Evolutionary conservation across 495 filamentous ascomycete species (phyloP), one percentile per base, ranked within the genome.

Genomic region (Glutinoglossum americanum): DNA sequence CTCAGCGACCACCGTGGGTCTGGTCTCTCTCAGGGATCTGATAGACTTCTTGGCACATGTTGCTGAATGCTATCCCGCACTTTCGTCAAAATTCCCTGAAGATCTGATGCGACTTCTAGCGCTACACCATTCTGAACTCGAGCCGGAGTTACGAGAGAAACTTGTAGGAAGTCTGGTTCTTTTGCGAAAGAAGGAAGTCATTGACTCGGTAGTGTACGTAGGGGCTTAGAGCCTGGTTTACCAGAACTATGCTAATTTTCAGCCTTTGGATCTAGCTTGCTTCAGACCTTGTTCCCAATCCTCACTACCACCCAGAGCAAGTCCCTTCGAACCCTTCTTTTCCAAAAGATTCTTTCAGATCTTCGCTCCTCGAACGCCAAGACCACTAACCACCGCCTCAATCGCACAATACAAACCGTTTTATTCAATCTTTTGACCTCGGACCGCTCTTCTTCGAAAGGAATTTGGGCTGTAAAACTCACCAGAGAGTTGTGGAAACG

Each of bases 21-120:
- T 89, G 21, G 78, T 89, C 23, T 84, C 86, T 26, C 78, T 95
- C 55, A 78, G 82, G 56, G 87, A 95, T 63, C 74, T 92, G 45
- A 83, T 89, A 64, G 88, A 94, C 63, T 85, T 96, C 62, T 73
- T 97, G 56, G 80, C 89, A 35, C 90, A 97, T 71, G 85, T 92
- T 59, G 85, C 89, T 65, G 87, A 94, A 65, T 92, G 87, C 71
- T 99, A 92, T 67, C 88, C 90, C 26, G 76, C 80, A 26, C 75
- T 87, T 61, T 84, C 87, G 15, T 76, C 79, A 54, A 69, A 75
- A 4, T 97, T 94, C 65, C 80, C 87, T 17, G 76, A 83, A 55
- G 84, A 94, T 61, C 73, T 99, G 23, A 85, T 84, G 59, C 74
- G 82, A 39, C 79, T 97, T 60, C 70, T 99, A 44, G 77, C 76